Conservation (phyloP, 2,329 filamentous ascomycete species). For the Aspergillus sp. region DNA sequence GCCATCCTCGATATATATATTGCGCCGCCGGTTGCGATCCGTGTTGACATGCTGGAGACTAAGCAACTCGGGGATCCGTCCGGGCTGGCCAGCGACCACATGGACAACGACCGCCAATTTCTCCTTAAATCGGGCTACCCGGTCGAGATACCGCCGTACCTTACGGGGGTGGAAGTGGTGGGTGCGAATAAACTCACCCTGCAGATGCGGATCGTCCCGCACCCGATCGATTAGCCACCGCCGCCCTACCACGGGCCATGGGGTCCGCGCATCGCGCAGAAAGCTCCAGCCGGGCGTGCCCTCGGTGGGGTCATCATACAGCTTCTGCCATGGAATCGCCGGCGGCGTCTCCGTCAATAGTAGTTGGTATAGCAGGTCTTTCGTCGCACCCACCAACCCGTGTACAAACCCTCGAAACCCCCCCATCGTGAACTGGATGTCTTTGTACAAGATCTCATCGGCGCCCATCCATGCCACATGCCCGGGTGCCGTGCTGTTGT, state of each 20-base stretch:
- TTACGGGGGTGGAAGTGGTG: background rate
- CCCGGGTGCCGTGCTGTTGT: background rate
- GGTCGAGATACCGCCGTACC: background rate
- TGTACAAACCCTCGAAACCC: background rate
- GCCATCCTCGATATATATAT: constrained; percentile 6
- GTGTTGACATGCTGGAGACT: constrained; percentile 1
- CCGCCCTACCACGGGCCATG: background rate
- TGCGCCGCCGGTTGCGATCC: background rate
- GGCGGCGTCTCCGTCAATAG: background rate
- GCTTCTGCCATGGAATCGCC: background rate
- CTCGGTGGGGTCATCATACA: constrained; percentile 7
- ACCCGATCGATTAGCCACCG: constrained; percentile 1
- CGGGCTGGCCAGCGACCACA: background rate
- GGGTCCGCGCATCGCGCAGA: background rate
- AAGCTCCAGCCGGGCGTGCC: constrained; percentile 1
- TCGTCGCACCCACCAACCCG: background rate
- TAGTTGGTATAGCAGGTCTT: background rate
- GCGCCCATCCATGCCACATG: background rate
- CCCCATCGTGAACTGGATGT: background rate
- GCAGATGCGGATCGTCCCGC: background rate
- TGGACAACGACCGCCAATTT: background rate
- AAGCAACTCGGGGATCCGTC: background rate
- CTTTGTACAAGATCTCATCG: background rate
- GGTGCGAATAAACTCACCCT: background rate
- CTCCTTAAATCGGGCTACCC: background rate